Percentiles rank a stretch among this genome's conserved stretches.
Conservation (phyloP, 176 grass and related monocot species). For the Areca catechu region DNA sequence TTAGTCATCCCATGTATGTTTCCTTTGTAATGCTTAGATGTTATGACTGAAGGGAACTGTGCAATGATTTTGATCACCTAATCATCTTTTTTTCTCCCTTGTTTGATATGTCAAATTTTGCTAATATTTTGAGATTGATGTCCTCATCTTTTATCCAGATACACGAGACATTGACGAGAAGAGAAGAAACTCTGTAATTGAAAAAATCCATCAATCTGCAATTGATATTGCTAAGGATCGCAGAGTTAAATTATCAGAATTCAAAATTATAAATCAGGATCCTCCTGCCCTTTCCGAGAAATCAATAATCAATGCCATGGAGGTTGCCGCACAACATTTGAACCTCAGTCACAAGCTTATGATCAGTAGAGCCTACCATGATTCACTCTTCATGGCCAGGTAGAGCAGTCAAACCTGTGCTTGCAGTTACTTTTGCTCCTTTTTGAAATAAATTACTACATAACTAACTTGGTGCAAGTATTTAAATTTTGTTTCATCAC, state of each 20-base stretch:
- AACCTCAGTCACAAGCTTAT: conserved; percentile 60
- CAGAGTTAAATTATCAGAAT: conserved; percentile 60
- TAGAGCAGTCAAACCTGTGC: conserved; percentile 6
- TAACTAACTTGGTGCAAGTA: too few relatives aligned
- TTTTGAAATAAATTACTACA: too few relatives aligned
- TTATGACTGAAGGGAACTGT: too few relatives aligned
- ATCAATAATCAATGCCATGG: conserved; percentile 58
- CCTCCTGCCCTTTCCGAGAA: conserved; percentile 69
- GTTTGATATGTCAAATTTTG: neutral
- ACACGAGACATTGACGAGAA: conserved; percentile 80
- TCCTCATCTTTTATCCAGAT: conserved; percentile 32
- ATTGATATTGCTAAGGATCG: conserved; percentile 51
- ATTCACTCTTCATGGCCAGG: conserved; percentile 99
- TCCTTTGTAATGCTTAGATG: too few relatives aligned
- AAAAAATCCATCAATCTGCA: conserved; percentile 53
- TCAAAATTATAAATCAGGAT: conserved; percentile 85
- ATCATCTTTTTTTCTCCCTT: too few relatives aligned
- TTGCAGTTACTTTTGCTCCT: neutral
- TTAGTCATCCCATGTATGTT: too few relatives aligned
- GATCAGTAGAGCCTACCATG: conserved; percentile 97
- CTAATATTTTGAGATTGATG: conserved; percentile 1
- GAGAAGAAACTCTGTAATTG: conserved; percentile 76
- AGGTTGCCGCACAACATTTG: conserved; percentile 53
- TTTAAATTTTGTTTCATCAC: too few relatives aligned
- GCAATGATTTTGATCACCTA: too few relatives aligned